These are phyloP conservation scores for Aspergillus sp. DNA, from an alignment of 2,329 filamentous ascomycete species.

Conservation along the genomic window DNA sequence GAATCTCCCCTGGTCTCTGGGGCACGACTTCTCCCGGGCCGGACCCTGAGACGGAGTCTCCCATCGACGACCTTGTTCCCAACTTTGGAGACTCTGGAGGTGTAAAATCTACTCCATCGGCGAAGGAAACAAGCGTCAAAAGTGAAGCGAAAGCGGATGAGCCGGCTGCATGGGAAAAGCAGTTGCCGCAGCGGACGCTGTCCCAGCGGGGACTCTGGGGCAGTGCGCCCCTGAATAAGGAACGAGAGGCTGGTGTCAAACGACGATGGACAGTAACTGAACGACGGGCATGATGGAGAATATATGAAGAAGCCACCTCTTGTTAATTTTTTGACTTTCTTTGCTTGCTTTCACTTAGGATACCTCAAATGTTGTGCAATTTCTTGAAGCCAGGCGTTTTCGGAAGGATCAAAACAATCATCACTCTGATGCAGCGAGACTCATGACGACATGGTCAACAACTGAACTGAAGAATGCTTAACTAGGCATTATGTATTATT, in stretches of 20 bases:
- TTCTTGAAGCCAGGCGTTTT: no score
- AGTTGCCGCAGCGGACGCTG: conserved; percentile 22
- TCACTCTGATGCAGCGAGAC: no score
- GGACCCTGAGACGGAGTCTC: conserved; percentile 13
- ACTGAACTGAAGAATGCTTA: no score
- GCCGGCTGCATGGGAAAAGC: conserved; percentile 11
- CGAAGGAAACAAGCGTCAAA: not conserved
- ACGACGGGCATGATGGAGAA: conserved; percentile 15
- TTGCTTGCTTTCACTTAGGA: not conserved
- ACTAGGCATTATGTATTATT: no score
- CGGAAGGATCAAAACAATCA: no score
- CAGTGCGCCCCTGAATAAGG: conserved; percentile 22
- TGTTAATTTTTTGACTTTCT: not conserved
- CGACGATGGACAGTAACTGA: conserved; percentile 38
- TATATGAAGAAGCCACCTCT: conserved; percentile 6
- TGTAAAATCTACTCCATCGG: conserved; percentile 7
- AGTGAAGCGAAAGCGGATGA: conserved; percentile 1
- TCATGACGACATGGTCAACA: no score
- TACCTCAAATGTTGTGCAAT: not conserved
- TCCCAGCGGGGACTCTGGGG: conserved; percentile 37
- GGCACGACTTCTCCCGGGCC: conserved; percentile 20
- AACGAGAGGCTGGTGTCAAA: conserved; percentile 22
- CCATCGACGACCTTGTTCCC: conserved; percentile 29
- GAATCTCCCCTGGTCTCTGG: conserved; percentile 31
- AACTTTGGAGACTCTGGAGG: conserved; percentile 27